Percentiles rank a stretch among this genome's conserved stretches.
Evolutionary conservation across 441 rosid genomes (phyloP).

Genomic region (Arabidopsis hybrid): DNA sequence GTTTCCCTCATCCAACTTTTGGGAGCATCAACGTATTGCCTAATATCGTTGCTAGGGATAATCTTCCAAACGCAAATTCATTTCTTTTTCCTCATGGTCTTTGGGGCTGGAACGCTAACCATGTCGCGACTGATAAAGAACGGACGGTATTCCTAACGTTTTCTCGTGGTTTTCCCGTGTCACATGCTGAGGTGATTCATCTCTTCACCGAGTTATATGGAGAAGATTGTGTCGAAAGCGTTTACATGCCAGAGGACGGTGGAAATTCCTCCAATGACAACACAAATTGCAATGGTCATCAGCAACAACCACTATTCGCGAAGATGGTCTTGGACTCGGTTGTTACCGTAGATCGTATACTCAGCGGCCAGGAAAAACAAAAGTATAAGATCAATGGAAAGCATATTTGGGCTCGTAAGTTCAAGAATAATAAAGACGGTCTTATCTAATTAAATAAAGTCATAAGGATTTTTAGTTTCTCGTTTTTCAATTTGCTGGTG

Average conservation of each 20-base stretch:
- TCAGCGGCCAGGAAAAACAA: conserved; percentile 48
- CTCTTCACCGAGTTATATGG: conserved; percentile 43
- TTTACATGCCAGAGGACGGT: conserved; percentile 55
- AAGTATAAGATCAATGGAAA: conserved; percentile 63
- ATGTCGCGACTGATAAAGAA: conserved; percentile 54
- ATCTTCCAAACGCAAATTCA: conserved; percentile 6
- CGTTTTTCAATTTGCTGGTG: background rate
- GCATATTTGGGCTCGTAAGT: conserved; percentile 81
- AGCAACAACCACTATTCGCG: conserved; percentile 26
- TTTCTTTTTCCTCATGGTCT: conserved; percentile 41
- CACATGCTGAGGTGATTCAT: conserved; percentile 51
- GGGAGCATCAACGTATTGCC: conserved; percentile 53
- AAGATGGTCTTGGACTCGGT: conserved; percentile 46
- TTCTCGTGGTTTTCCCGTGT: conserved; percentile 71
- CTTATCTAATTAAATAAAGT: background rate
- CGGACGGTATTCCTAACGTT: conserved; percentile 75
- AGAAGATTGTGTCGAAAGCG: conserved; percentile 51
- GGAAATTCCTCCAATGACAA: background rate
- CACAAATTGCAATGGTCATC: background rate
- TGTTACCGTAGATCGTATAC: conserved; percentile 55
- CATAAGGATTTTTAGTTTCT: background rate
- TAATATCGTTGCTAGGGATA: background rate
- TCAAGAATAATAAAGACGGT: conserved; percentile 49
- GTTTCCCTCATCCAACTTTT: conserved; percentile 69
- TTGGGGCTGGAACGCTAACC: conserved; percentile 61